Percentiles rank a stretch among this genome's conserved stretches.
Evolutionary conservation across 345 rosid species (phyloP).

Genomic region (Arabis alpina): DNA sequence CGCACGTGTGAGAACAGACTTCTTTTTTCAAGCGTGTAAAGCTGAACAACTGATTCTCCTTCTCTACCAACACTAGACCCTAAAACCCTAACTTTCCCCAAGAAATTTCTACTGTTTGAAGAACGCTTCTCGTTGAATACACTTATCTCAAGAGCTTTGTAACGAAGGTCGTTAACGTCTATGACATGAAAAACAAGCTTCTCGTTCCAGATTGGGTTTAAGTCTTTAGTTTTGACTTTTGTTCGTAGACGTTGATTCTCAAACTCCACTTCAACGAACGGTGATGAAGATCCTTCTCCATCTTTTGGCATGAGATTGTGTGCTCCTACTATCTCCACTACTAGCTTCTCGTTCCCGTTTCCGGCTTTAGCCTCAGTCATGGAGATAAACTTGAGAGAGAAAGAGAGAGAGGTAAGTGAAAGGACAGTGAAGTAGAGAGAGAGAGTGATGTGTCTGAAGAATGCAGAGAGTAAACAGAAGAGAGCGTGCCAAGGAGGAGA

Average conservation of each 20-base stretch:
- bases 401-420: constrained; percentile 18
- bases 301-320: constrained; percentile 84
- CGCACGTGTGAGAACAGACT: constrained; percentile 70
- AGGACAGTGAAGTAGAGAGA: constrained; percentile 28
- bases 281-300: constrained; percentile 76
- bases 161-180: constrained; percentile 58
- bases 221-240: constrained; percentile 59
- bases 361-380: constrained; percentile 30
- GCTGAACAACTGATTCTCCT: constrained; percentile 53
- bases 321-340: constrained; percentile 70
- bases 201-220: constrained; percentile 84
- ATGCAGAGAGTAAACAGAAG: background rate
- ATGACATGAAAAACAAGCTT: constrained; percentile 60
- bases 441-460: background rate
- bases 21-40: constrained; percentile 68
- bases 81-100: constrained; percentile 65
- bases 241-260: constrained; percentile 65
- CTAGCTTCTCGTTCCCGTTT: constrained; percentile 58
- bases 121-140: constrained; percentile 70
- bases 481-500: constrained; percentile 31
- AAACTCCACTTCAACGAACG: constrained; percentile 73
- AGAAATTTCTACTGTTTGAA: constrained; percentile 57
- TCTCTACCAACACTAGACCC: constrained; percentile 54
- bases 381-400: background rate
- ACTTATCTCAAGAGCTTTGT: constrained; percentile 55